phyloP scores from a whole-genome alignment of 2,329 filamentous ascomycete genomes.

The Apiospora pterosperma region DNA sequence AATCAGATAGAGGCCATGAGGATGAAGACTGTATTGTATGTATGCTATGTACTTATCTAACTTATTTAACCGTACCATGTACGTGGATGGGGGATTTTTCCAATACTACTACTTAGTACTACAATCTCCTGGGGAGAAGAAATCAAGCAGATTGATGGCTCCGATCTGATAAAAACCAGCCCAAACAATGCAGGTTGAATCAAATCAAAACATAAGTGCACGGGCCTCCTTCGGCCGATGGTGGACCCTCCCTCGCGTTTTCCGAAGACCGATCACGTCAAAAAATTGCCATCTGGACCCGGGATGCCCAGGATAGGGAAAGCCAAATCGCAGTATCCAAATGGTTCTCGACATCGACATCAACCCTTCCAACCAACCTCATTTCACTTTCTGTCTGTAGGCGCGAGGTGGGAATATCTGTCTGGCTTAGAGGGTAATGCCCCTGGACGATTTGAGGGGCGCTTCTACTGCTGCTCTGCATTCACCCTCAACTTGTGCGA shows the following conservation, averaged over 20 bases:
- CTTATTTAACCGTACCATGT: too few species aligned
- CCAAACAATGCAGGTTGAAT: background rate
- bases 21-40: background rate
- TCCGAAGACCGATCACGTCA: slow-evolving; percentile 4
- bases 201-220: background rate
- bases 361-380: background rate
- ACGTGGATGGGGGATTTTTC: too few species aligned
- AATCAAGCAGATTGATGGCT: too few species aligned
- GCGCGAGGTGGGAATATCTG: background rate
- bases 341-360: background rate
- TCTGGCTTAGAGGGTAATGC: slow-evolving; percentile 42
- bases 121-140: too few species aligned
- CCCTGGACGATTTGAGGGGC: slow-evolving; percentile 43
- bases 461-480: background rate
- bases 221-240: background rate
- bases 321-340: background rate
- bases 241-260: background rate
- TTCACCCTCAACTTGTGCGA: slow-evolving; percentile 12
- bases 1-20: slow-evolving; percentile 11
- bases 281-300: slow-evolving; percentile 3
- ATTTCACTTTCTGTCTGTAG: background rate
- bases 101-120: too few species aligned
- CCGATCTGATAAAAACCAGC: background rate
- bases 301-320: background rate
- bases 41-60: too few species aligned